Conservation (phyloP, 1,284 basidiomycete species). For the Gomphus bonarii region DNA sequence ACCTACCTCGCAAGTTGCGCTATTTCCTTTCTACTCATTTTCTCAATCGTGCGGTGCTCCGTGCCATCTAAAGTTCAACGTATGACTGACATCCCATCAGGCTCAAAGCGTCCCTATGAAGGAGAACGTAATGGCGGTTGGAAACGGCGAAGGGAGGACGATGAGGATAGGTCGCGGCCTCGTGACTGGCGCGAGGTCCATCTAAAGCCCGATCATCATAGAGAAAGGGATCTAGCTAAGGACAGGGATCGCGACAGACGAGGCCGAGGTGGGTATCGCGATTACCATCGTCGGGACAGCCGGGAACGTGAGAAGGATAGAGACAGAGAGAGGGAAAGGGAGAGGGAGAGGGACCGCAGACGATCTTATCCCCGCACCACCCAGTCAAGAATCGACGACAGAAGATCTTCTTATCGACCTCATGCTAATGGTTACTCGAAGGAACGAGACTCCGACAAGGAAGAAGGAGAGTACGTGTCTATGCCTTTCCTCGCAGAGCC, state of each 20-base stretch:
- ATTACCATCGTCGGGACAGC: conserved; percentile 22
- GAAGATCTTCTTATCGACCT: conserved; percentile 14
- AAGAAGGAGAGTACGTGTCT: conserved; percentile 72
- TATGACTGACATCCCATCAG: conserved; percentile 77
- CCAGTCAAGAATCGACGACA: conserved; percentile 19
- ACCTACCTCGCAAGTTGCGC: background rate
- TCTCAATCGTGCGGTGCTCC: conserved; percentile 11
- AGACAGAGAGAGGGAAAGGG: conserved; percentile 26
- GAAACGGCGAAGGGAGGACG: conserved; percentile 47
- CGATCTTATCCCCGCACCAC: conserved; percentile 12
- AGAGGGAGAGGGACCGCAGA: conserved; percentile 20
- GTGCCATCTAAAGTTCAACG: conserved; percentile 9
- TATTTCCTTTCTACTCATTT: conserved; percentile 3
- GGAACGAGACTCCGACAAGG: conserved; percentile 43
- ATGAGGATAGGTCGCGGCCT: conserved; percentile 17
- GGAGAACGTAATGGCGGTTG: conserved; percentile 35
- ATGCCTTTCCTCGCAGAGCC: conserved; percentile 11
- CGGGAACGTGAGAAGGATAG: conserved; percentile 22
- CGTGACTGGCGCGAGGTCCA: conserved; percentile 73
- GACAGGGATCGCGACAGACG: conserved; percentile 26
- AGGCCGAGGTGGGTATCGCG: conserved; percentile 15
- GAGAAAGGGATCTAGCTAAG: conserved; percentile 23
- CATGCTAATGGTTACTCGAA: conserved; percentile 18
- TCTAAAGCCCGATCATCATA: conserved; percentile 28
- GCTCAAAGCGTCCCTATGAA: conserved; percentile 69